phyloP scores from a whole-genome alignment of 75 land plant genomes.

The Pinus albicaulis region DNA sequence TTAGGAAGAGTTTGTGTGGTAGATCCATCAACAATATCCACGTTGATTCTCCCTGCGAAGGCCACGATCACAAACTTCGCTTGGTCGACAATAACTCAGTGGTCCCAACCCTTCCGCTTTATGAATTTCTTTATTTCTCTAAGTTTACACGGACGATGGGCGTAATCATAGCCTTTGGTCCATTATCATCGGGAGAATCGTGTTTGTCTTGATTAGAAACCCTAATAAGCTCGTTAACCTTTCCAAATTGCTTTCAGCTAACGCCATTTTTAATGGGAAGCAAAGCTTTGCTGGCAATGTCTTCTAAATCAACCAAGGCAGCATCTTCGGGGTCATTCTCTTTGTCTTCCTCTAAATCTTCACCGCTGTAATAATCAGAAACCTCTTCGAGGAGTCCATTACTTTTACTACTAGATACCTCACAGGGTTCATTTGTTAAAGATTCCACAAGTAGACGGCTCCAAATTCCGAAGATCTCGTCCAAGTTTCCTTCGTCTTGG shows the following conservation, averaged over 20 bases:
- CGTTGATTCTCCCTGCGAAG: too few species aligned
- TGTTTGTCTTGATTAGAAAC: neutral
- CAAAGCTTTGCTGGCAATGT: conserved; percentile 78
- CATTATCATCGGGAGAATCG: conserved; percentile 21
- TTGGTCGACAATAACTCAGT: too few species aligned
- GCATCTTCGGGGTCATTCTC: conserved; percentile 35
- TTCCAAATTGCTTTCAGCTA: conserved; percentile 10
- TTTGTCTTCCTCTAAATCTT: conserved; percentile 24
- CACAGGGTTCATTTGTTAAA: conserved; percentile 19
- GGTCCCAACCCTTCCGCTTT: too few species aligned
- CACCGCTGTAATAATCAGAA: conserved; percentile 18
- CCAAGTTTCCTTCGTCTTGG: conserved; percentile 70
- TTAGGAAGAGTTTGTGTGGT: too few species aligned
- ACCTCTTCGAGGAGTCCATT: neutral
- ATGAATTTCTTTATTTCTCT: too few species aligned
- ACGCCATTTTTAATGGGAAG: conserved; percentile 11
- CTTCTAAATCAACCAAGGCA: conserved; percentile 79
- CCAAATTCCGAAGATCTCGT: conserved; percentile 64
- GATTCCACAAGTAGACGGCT: conserved; percentile 30
- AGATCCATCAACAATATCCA: too few species aligned
- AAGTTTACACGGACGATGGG: conserved; percentile 80
- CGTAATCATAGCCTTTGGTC: conserved; percentile 86
- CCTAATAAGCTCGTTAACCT: neutral
- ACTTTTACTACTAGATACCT: conserved; percentile 9
- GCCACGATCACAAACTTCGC: too few species aligned